phyloP scores from a whole-genome alignment of 768 basidiomycete species.

The Terana coerulea region DNA sequence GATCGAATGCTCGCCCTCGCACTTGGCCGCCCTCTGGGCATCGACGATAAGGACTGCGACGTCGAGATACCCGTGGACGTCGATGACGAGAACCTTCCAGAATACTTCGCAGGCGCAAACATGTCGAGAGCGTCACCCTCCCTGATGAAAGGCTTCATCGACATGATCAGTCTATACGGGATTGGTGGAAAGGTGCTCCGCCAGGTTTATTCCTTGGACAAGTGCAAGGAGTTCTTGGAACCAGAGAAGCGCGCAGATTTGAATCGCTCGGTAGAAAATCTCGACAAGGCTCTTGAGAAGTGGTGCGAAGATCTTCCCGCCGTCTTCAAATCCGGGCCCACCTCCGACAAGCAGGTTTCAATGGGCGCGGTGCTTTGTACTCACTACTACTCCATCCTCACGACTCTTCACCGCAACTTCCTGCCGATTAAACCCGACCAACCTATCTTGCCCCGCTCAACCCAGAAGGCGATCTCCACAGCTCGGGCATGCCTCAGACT shows the following conservation, averaged over 20 bases:
- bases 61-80: constrained; percentile 80
- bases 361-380: constrained; percentile 86
- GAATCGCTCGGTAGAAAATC: constrained; percentile 71
- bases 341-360: constrained; percentile 76
- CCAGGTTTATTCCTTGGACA: constrained; percentile 79
- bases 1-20: constrained; percentile 92
- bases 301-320: constrained; percentile 82
- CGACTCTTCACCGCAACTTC: constrained; percentile 85
- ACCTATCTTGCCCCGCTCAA: constrained; percentile 65
- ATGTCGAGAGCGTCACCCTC: constrained; percentile 54
- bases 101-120: constrained; percentile 66
- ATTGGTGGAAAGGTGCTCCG: constrained; percentile 81
- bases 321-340: constrained; percentile 69
- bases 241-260: constrained; percentile 71
- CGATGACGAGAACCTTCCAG: constrained; percentile 73
- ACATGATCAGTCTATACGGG: constrained; percentile 76
- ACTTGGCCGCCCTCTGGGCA: constrained; percentile 81
- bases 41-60: constrained; percentile 89
- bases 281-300: constrained; percentile 72
- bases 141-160: constrained; percentile 79
- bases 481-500: constrained; percentile 84
- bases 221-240: constrained; percentile 68
- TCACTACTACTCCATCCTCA: constrained; percentile 85
- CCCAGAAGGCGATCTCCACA: constrained; percentile 75
- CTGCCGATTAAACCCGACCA: constrained; percentile 76